phyloP scores from a whole-genome alignment of 2,329 filamentous ascomycete species.

The Diaporthe citrichinensis region DNA sequence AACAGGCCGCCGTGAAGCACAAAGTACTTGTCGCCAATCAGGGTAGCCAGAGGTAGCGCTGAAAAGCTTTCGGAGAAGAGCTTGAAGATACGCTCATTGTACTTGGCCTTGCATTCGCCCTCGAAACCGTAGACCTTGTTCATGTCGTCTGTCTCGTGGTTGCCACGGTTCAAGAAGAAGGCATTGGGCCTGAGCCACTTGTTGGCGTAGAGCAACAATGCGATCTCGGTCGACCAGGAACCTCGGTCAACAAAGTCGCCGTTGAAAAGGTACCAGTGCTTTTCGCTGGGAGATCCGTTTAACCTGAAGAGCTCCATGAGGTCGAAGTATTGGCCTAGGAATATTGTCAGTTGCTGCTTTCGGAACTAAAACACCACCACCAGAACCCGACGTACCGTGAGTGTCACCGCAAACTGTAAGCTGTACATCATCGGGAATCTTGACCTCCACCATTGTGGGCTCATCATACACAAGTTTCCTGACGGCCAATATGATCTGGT shows the following conservation, averaged over 20 bases:
- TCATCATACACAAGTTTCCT: constrained; percentile 93
- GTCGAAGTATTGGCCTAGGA: constrained; percentile 94
- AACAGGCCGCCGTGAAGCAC: constrained; percentile 96
- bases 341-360: constrained; percentile 43
- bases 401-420: constrained; percentile 98
- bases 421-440: constrained; percentile 81
- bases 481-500: constrained; percentile 92
- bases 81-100: constrained; percentile 95
- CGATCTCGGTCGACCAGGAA: constrained; percentile 98
- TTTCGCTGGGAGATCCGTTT: constrained; percentile 87
- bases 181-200: constrained; percentile 91
- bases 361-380: constrained; percentile 30
- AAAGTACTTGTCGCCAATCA: constrained; percentile 92
- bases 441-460: constrained; percentile 95
- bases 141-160: constrained; percentile 99
- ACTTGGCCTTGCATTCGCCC: constrained; percentile 98
- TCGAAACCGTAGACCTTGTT: constrained; percentile 99
- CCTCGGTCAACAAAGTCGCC: constrained; percentile 98
- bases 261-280: constrained; percentile 97
- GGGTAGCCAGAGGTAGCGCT: constrained; percentile 88
- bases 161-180: constrained; percentile 97
- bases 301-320: constrained; percentile 95
- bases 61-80: constrained; percentile 99
- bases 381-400: constrained; percentile 75
- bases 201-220: constrained; percentile 92